Evolutionary conservation across 768 basidiomycete species (phyloP).

Genomic region (Auricularia heimuer): DNA sequence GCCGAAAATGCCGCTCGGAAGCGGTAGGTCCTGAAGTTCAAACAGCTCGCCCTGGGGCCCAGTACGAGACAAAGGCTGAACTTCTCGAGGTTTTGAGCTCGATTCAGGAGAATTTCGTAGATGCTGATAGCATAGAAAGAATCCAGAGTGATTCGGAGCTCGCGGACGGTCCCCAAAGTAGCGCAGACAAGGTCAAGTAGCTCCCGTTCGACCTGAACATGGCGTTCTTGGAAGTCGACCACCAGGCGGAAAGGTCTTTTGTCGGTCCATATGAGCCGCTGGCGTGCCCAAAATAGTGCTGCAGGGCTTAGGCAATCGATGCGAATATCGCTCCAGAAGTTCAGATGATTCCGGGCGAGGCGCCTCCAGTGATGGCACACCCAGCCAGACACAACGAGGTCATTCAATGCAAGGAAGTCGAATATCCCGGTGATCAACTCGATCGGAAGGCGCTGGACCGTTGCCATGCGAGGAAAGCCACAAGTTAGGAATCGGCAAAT

Average conservation of each 20-base stretch:
- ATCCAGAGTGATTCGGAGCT: not conserved
- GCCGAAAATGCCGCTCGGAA: not conserved
- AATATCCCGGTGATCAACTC: too few relatives aligned
- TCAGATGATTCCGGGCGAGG: not conserved
- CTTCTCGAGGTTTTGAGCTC: not conserved
- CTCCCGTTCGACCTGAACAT: not conserved
- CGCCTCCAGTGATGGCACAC: not conserved
- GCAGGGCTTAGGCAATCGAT: not conserved
- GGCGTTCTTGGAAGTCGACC: not conserved
- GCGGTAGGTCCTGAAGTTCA: not conserved
- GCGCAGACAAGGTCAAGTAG: not conserved
- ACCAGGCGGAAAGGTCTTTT: not conserved
- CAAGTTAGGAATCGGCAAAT: too few relatives aligned
- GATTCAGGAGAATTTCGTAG: not conserved
- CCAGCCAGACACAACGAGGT: not conserved
- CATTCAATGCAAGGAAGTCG: not conserved
- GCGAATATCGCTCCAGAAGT: not conserved
- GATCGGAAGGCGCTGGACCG: too few relatives aligned
- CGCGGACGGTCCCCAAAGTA: not conserved
- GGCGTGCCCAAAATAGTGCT: not conserved
- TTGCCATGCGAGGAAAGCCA: too few relatives aligned
- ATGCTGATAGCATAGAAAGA: not conserved
- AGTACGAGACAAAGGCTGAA: not conserved
- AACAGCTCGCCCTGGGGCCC: not conserved
- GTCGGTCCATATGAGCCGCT: not conserved